phyloP scores from a whole-genome alignment of 495 filamentous ascomycete species.

The Penicillium robsamsonii region DNA sequence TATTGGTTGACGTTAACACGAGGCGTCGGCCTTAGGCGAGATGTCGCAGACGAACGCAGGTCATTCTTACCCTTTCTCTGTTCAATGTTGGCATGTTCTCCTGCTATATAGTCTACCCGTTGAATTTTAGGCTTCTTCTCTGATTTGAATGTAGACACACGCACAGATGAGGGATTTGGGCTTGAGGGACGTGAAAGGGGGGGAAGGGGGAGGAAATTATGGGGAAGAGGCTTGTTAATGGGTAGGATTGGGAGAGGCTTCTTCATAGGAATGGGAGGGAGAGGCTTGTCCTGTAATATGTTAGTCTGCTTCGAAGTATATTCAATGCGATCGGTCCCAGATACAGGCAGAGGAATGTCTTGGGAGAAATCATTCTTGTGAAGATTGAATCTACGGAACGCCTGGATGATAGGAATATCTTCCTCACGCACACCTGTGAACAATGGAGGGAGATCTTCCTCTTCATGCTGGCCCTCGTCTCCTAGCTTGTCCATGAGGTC shows the following conservation, averaged over 20 bases:
- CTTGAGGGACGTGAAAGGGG: neutral
- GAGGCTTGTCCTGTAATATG: neutral
- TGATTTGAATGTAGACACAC: neutral
- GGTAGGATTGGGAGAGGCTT: neutral
- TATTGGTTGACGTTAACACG: neutral
- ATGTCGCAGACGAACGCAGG: neutral
- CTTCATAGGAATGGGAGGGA: neutral
- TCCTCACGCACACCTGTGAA: neutral
- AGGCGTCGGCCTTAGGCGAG: neutral
- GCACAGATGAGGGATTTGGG: neutral
- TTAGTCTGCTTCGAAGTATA: neutral
- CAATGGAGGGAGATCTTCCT: neutral
- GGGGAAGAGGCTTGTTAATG: neutral
- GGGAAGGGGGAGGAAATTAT: neutral
- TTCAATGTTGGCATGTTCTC: neutral
- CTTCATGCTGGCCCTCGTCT: neutral
- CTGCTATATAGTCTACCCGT: neutral
- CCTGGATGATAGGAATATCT: conserved; percentile 1
- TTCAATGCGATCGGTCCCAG: neutral
- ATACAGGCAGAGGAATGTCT: neutral
- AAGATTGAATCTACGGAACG: neutral
- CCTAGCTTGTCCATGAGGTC: neutral
- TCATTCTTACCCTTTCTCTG: neutral
- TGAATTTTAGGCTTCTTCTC: neutral
- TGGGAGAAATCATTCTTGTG: neutral